Base-by-base conservation (phyloP, 805 yeast species). In the Starmerella scarabaei region DNA sequence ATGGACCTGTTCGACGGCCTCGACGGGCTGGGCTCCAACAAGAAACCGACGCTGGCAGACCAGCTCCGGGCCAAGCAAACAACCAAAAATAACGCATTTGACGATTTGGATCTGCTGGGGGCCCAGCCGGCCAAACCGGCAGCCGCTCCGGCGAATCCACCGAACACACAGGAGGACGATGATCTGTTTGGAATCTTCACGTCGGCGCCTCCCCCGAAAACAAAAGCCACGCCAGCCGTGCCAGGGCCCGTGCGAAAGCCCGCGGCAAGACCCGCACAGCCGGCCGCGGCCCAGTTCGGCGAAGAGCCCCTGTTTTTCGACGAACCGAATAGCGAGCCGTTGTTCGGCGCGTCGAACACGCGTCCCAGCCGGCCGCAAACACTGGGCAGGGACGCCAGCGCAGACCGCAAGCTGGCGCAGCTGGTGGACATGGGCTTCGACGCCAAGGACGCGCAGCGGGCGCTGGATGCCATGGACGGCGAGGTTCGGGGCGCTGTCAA, bases 341-440 rank as follows among this genome's bases (percentile, higher is more conserved):
- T 7, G 9, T 7, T 7, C 11, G 26, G 7, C 11, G 26, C 26
- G 11, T 11, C 26, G 7, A 23, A 23, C 7, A 7, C 26, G 26
- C 26, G 9, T 23, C 26, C 11, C 11, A 23, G 26, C 26, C 26
- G 26, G 11, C 4, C 23, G 11, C 23, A 9, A 19, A 5, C 16
- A 27, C n/a, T n/a, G n/a, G n/a, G n/a, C n/a, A n/a, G n/a, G n/a
- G 17, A n/a, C 8, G 38, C 32, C 36, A 8, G 26, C 30, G 26
- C 29, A 14, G 54, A 49, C 38, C 44, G 46, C 21, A 65, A 73
- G 1, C 54, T 81, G 15, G 88, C 88, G 0, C 80, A 75, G 49
- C 63, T 82, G 32, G 59, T 80, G 2, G 91, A 82, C 43, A 83
- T 83, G 74, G 94, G 94, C 2, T 83, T 83, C 52, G 58, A 77